phyloP scores from a whole-genome alignment of 495 filamentous ascomycete species.

The Aspergillus bridgeri region DNA sequence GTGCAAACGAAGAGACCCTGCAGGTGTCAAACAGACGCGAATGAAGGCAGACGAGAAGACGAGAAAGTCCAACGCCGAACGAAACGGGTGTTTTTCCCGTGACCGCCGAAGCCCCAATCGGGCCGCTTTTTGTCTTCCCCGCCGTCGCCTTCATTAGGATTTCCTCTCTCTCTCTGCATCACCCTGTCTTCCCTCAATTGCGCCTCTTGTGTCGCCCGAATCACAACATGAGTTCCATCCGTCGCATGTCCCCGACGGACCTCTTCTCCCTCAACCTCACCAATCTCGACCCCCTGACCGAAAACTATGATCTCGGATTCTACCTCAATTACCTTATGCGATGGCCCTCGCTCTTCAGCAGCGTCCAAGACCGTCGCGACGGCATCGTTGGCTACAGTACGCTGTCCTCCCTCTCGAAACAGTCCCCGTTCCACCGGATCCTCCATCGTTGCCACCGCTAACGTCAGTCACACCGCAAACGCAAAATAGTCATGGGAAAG shows the following conservation, averaged over 20 bases:
- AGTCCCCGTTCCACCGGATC: too few species aligned
- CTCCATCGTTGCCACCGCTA: too few species aligned
- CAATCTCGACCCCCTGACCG: slow-evolving; percentile 88
- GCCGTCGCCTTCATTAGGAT: not conserved
- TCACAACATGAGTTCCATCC: slow-evolving; percentile 60
- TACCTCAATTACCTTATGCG: slow-evolving; percentile 92
- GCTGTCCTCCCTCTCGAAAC: slow-evolving; percentile 16
- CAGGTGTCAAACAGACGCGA: slow-evolving; percentile 6
- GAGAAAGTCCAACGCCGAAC: not conserved
- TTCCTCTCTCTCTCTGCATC: not conserved
- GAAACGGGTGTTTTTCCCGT: slow-evolving; percentile 15
- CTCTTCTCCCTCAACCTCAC: slow-evolving; percentile 79
- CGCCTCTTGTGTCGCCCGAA: not conserved
- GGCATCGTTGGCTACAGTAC: slow-evolving; percentile 91
- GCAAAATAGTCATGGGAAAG: slow-evolving; percentile 90
- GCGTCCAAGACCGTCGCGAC: slow-evolving; percentile 74
- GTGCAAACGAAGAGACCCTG: not conserved
- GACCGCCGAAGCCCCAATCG: slow-evolving; percentile 25
- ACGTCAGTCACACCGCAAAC: not conserved
- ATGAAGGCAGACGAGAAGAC: slow-evolving; percentile 1
- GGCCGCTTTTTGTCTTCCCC: not conserved
- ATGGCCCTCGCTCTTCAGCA: slow-evolving; percentile 91
- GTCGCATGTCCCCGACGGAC: slow-evolving; percentile 67
- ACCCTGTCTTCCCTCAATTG: slow-evolving; percentile 1
- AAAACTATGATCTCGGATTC: slow-evolving; percentile 93